Conservation (phyloP, 2,329 filamentous ascomycete genomes). For the Aaosphaeria arxii region DNA sequence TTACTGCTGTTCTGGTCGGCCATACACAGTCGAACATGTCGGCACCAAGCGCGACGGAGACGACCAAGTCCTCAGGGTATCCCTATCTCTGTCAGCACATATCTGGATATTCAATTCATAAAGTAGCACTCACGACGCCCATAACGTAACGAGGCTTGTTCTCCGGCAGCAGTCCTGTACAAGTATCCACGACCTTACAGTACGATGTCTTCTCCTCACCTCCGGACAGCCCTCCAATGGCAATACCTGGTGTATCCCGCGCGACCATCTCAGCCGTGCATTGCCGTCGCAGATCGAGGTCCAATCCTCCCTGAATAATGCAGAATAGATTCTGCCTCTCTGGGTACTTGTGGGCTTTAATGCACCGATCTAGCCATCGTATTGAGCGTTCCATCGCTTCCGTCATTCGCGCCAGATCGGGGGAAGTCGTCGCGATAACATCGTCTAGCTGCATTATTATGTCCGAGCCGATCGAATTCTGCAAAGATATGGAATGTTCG, state of each 20-base stretch:
- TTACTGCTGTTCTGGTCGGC: conserved; percentile 86
- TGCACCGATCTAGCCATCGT: conserved; percentile 93
- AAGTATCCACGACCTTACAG: conserved; percentile 84
- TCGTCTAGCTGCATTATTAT: conserved; percentile 99
- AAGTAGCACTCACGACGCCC: conserved; percentile 65
- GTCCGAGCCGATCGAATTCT: conserved; percentile 96
- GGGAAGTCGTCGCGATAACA: conserved; percentile 93
- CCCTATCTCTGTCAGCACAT: conserved; percentile 51
- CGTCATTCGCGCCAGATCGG: conserved; percentile 80
- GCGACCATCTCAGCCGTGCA: conserved; percentile 87
- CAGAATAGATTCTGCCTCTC: conserved; percentile 91
- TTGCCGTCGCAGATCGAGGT: conserved; percentile 77
- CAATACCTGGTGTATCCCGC: conserved; percentile 90
- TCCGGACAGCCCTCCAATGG: conserved; percentile 90
- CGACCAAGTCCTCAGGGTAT: conserved; percentile 92
- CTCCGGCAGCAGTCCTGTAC: conserved; percentile 80
- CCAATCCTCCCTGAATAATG: conserved; percentile 94
- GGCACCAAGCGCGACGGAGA: conserved; percentile 88
- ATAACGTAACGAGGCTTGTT: conserved; percentile 98
- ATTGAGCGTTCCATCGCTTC: conserved; percentile 95
- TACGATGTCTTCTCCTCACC: conserved; percentile 93
- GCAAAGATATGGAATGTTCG: conserved; percentile 92
- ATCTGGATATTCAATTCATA: not conserved
- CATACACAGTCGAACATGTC: conserved; percentile 99
- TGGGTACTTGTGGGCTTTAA: conserved; percentile 81